Evolutionary conservation across 306 rosid species (phyloP), one percentile per base, ranked within the genome.

Genomic region (Ochetophila trinervis): DNA sequence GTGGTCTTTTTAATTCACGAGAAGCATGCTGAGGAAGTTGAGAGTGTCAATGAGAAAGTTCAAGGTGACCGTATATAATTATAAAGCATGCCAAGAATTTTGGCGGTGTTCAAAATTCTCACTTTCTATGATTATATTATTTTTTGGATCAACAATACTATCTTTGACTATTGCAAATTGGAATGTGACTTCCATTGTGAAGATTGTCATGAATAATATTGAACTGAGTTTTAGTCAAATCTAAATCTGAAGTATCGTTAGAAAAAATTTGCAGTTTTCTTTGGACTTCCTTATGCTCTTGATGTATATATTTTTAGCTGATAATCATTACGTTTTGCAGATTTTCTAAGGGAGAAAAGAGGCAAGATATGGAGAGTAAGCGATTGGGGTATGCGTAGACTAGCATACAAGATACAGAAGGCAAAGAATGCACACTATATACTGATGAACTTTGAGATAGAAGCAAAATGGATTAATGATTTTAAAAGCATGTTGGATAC

Each of bases 361-460:
- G 97, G 88, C 71, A 87, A 49, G 73, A 76, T 90, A 65, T 90
- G 97, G 97, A 86, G 96, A 78, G 24, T 84, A 57, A 93, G 52
- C 56, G 96, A 93, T 69, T 93, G 97, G 99, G 99, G 99, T 5
- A 90, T 86, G 91, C 86, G 99, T 54, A 81, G 77, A 69, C 66
- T 93, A 30, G 91, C 97, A 17, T 93, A 90, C 91, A 82, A 79
- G 72, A 87, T 93, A 79, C 59, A 86, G 80, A 93, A 93, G 69
- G 96, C 96, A 0, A 83, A 69, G 16, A 81, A 76, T 1, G 99
- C 96, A 3, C 88, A 87, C 76, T 86, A 90, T 70, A 66, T 87
- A 5, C 65, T 90, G 87, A 90, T 93, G 94, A 93, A 93, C 79
- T 82, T 93, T 16, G 99, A 90, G 89, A 44, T 93, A 65, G 96